Percentiles rank a stretch among this genome's conserved stretches.
These are phyloP conservation scores for Aureobasidium sp. DNA, from an alignment of 2,329 filamentous ascomycete species.

Conservation along the genomic window DNA sequence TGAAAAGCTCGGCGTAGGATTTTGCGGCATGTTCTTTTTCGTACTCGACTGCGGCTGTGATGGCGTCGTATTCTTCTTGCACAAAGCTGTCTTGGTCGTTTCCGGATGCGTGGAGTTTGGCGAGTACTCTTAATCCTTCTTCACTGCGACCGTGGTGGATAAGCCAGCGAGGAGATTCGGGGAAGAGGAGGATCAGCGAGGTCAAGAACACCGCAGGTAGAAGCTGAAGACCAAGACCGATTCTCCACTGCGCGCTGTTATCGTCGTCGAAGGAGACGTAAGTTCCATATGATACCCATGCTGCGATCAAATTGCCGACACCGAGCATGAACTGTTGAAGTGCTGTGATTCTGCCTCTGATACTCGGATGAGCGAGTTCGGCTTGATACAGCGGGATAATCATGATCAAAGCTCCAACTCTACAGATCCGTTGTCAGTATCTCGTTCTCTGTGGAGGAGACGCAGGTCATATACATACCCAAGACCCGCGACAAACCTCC, in stretches of 20 bases:
- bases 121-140: constrained; percentile 24
- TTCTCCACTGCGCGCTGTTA: constrained; percentile 19
- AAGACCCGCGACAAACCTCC: constrained; percentile 18
- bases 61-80: constrained; percentile 19
- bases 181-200: constrained; percentile 27
- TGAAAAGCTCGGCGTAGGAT: constrained; percentile 19
- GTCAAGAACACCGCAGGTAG: constrained; percentile 17
- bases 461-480: neutral
- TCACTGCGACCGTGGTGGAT: constrained; percentile 31
- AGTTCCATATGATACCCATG: constrained; percentile 20
- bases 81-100: constrained; percentile 19
- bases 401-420: constrained; percentile 44
- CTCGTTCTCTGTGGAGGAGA: neutral
- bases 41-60: constrained; percentile 18
- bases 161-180: constrained; percentile 38
- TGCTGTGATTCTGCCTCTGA: constrained; percentile 18
- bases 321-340: constrained; percentile 43
- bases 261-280: constrained; percentile 16
- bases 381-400: constrained; percentile 75
- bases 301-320: constrained; percentile 58
- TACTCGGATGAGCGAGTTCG: constrained; percentile 45
- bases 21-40: constrained; percentile 17
- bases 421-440: neutral
- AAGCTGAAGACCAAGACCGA: constrained; percentile 18
- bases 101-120: constrained; percentile 18